Base-by-base conservation (phyloP, 441 rosid species). In the Arabidopsis lyrata region DNA sequence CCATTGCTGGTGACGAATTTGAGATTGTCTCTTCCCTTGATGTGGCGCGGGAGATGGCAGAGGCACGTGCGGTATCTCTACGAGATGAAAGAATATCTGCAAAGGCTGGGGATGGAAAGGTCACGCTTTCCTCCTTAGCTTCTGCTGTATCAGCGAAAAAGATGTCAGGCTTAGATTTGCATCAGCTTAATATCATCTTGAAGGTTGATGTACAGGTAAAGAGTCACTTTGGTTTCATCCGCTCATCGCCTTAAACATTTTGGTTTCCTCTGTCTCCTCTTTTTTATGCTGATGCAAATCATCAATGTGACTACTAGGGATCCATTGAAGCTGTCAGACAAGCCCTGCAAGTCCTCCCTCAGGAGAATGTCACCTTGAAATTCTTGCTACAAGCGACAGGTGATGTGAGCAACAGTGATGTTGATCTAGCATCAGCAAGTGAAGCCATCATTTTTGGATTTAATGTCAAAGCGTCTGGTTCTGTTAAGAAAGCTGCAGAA, bases 141-240 rank as follows among this genome's bases (percentile, higher is more conserved):
- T 90, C 98, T 63, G 98, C 97, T 56, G 87, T 90, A 75, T 88
- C 97, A 62, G 72, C 92, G 13, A 86, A 96, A 78, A 92, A 78
- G 83, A 83, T 83, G 77, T 83, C 97, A 69, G 99, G 98, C 68
- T 35, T 92, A 73, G 98, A 91, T 81, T 84, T 95, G 87, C 99
- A 95, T 84, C 97, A 88, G 82, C 87, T 95, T 68, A 95, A 92
- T 88, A 80, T 92, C 68, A 86, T 95, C 57, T 45, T 92, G 88
- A 95, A 92, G 83, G 98, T 95, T 31, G 99, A 95, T 72, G 83
- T 95, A 74, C 99, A 95, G 97, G 98, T 95, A 85, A 80, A 48
- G 13, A 32, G 55, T 53, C 67, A 38, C 24, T 68, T 39, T 73
- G 61, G 34, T 47, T 52, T 38, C 39, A 35, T 66, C 35, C 9